A percentile compares a stretch with the other conserved stretches of the same genome.
Conservation (phyloP, 2,329 filamentous ascomycete species). For the Biscogniauxia mediterranea region DNA sequence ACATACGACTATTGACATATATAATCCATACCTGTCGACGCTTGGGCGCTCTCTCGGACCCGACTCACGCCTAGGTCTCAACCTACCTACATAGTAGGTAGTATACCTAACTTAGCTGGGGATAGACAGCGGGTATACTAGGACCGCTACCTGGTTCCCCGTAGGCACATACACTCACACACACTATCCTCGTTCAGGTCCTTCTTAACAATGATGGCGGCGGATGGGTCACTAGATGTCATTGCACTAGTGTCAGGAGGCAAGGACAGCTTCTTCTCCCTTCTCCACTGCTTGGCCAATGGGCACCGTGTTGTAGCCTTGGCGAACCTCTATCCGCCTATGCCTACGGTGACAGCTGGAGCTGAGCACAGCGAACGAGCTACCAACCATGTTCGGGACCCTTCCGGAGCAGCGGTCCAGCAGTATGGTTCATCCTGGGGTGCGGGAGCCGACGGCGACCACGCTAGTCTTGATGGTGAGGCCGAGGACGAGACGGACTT, state of each 20-base stretch:
- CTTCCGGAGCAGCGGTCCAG: conserved; percentile 6
- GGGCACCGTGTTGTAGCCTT: conserved; percentile 84
- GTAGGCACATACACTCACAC: neutral
- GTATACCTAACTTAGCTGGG: neutral
- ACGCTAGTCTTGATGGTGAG: conserved; percentile 26
- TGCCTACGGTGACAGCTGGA: conserved; percentile 6
- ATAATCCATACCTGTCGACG: no score
- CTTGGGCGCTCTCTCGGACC: no score
- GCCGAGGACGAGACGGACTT: conserved; percentile 60
- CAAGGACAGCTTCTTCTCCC: conserved; percentile 93
- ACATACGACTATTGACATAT: neutral
- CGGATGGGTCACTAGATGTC: conserved; percentile 60
- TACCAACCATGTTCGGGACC: neutral
- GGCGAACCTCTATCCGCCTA: conserved; percentile 72
- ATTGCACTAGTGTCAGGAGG: conserved; percentile 93
- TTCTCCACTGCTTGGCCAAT: conserved; percentile 84
- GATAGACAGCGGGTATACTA: neutral
- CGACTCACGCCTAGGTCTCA: no score
- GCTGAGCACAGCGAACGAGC: neutral
- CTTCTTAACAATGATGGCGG: conserved; percentile 37
- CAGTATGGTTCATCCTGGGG: conserved; percentile 11
- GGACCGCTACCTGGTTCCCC: neutral
- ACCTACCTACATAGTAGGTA: neutral
- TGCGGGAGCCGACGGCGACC: conserved; percentile 11
- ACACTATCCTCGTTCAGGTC: neutral